Evolutionary conservation across 495 filamentous ascomycete species (phyloP).

Genomic region (Talaromyces trachyspermus): DNA sequence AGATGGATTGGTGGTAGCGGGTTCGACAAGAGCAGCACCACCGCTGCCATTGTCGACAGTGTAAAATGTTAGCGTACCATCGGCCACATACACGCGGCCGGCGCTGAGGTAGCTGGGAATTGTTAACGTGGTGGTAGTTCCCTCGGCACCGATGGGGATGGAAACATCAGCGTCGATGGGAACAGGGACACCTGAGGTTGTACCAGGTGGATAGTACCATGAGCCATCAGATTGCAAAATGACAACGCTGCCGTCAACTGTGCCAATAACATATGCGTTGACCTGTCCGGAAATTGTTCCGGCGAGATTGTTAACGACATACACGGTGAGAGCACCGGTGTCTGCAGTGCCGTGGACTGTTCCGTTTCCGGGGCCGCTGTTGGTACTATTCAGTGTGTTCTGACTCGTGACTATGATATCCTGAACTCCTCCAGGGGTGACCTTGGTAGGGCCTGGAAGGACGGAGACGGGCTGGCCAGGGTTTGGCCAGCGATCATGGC

Average conservation of each 20-base stretch:
- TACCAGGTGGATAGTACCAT: constrained; percentile 27
- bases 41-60: constrained; percentile 21
- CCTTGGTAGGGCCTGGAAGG: background rate
- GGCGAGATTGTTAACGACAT: constrained; percentile 32
- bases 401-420: constrained; percentile 5
- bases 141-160: constrained; percentile 20
- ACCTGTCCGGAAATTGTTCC: constrained; percentile 15
- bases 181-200: constrained; percentile 18
- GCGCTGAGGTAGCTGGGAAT: constrained; percentile 31
- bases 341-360: background rate
- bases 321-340: constrained; percentile 7
- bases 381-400: constrained; percentile 8
- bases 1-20: constrained; percentile 31
- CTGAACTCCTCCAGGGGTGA: background rate
- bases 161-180: constrained; percentile 20
- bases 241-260: constrained; percentile 19
- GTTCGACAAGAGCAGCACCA: constrained; percentile 28
- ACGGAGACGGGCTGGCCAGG: constrained; percentile 1
- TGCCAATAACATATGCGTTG: constrained; percentile 34
- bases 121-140: constrained; percentile 27
- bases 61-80: constrained; percentile 32
- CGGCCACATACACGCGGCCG: constrained; percentile 34
- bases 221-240: constrained; percentile 30
- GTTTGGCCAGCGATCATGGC: constrained; percentile 5
- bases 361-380: background rate